phyloP scores from a whole-genome alignment of 768 basidiomycete genomes.

The Gymnopilus dilepis region DNA sequence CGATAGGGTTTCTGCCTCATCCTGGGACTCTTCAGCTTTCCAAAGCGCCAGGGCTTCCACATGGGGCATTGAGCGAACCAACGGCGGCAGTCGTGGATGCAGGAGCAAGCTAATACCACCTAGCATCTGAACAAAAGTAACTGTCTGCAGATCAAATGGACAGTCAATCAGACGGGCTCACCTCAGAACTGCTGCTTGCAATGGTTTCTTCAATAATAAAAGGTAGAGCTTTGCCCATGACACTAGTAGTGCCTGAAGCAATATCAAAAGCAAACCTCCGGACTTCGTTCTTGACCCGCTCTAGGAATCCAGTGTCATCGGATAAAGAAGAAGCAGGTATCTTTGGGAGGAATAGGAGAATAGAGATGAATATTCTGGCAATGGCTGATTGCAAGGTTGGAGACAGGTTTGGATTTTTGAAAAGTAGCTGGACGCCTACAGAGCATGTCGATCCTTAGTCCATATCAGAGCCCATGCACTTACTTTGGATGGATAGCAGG shows the following conservation, averaged over 20 bases:
- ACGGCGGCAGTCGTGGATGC: conserved; percentile 81
- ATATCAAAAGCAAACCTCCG: conserved; percentile 54
- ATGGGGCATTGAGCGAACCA: conserved; percentile 69
- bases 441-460: neutral
- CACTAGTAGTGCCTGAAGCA: conserved; percentile 57
- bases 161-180: conserved; percentile 24
- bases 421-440: conserved; percentile 54
- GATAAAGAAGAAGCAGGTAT: conserved; percentile 62
- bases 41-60: conserved; percentile 67
- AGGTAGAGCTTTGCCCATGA: conserved; percentile 64
- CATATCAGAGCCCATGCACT: conserved; percentile 15
- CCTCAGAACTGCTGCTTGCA: conserved; percentile 32
- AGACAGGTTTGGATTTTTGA: conserved; percentile 56
- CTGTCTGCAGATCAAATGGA: neutral
- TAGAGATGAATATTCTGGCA: conserved; percentile 60
- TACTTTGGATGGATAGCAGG: conserved; percentile 64
- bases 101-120: conserved; percentile 63
- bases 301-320: conserved; percentile 53
- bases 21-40: conserved; percentile 64
- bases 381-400: conserved; percentile 62
- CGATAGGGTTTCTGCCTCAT: conserved; percentile 57
- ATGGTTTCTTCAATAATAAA: conserved; percentile 53
- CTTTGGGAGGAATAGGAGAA: conserved; percentile 60
- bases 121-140: conserved; percentile 28
- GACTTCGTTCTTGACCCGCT: conserved; percentile 48